Conservation (phyloP, 768 basidiomycete species). For the Clathrus columnatus region DNA sequence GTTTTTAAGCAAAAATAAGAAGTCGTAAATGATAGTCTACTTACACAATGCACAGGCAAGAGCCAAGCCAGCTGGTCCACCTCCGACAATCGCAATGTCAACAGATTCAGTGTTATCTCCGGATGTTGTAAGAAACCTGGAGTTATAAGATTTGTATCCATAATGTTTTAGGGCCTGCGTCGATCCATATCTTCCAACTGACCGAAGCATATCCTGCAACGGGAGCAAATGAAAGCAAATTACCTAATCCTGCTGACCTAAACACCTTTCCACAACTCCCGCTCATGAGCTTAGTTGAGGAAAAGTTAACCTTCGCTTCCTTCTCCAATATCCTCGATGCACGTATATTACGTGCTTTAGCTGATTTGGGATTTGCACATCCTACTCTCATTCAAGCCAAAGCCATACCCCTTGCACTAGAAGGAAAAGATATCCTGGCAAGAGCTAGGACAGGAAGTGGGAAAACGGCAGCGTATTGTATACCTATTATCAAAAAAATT, state of each 20-base stretch:
- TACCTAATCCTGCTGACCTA: not conserved
- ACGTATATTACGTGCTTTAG: conserved; percentile 79
- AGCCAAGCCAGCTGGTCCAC: conserved; percentile 86
- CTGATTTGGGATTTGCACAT: conserved; percentile 80
- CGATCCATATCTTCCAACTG: not conserved
- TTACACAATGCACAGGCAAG: conserved; percentile 80
- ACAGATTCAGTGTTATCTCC: conserved; percentile 34
- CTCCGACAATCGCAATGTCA: conserved; percentile 92
- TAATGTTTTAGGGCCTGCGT: not conserved
- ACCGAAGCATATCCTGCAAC: not conserved
- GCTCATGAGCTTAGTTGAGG: conserved; percentile 18
- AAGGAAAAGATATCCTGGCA: conserved; percentile 84
- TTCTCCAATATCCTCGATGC: conserved; percentile 78
- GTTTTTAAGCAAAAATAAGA: conserved; percentile 2
- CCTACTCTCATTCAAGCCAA: conserved; percentile 90
- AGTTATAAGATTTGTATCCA: not conserved
- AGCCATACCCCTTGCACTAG: conserved; percentile 86
- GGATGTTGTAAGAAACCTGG: not conserved
- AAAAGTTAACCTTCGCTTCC: conserved; percentile 30
- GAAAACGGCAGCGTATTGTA: conserved; percentile 93
- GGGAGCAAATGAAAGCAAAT: not conserved
- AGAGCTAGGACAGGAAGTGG: conserved; percentile 93
- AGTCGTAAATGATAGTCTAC: conserved; percentile 15
- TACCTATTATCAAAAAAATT: conserved; percentile 87
- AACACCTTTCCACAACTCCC: not conserved